Base-by-base conservation (phyloP, 768 basidiomycete genomes). In the Cystobasidium ongulense region DNA sequence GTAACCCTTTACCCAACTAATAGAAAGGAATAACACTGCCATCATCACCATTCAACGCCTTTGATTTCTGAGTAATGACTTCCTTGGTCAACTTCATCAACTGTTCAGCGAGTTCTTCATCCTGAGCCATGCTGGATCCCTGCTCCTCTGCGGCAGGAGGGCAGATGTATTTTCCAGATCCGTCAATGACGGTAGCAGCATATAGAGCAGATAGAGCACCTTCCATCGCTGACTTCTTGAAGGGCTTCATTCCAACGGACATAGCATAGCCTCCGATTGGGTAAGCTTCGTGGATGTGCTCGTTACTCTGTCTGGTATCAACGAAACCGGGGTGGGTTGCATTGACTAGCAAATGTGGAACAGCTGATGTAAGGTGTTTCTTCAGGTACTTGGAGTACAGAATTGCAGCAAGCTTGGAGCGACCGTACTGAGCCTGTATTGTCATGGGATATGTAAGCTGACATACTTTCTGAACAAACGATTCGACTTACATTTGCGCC, bases 281-380 rank as follows among this genome's bases (percentile, higher is more conserved):
- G 46, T 74, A 74, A 7, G 74, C 68, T 52, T 74, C 74, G 29
- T 53, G 46, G 35, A 74, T 74, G 54, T 74, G 39, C 25, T 73
- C 46, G 17, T 25, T 38, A 35, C 66, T 68, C 53, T 36, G 38
- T 29, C 68, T 52, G 31, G 66, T 74, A 21, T 39, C 46, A 15
- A 74, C 73, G 33, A 74, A 65, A 21, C 73, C 73, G 4, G 74
- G 74, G 31, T 74, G 74, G 35, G 50, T 73, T 23, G 74, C 74
- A 59, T 74, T 74, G 67, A 41, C 65, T 25, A 74, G 64, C 11
- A 74, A n/a, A 36, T 61, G 54, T 10, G 74, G 74, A 29, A 72
- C 27, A 18, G 57, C 21, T 21, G 13, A 21, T 15, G 66, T 74
- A 15, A 74, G 54, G 66, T 74, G 64, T 15, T 61, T 71, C 53